Conservation (phyloP, 257 asterid genomes). For the Fraxinus cuspidata region DNA sequence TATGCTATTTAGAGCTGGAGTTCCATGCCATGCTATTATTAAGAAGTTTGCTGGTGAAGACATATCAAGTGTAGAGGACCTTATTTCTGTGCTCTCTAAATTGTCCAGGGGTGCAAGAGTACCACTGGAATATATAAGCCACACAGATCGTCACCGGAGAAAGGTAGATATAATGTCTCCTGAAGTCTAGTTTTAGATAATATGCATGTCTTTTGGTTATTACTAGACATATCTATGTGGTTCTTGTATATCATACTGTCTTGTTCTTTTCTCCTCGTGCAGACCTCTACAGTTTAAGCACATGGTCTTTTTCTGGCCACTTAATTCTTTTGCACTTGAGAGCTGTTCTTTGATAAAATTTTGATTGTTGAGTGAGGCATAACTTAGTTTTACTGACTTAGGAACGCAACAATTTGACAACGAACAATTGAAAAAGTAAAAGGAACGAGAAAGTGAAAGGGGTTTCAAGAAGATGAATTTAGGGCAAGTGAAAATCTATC, state of each 20-base stretch:
- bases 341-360: neutral
- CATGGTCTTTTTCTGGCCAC: neutral
- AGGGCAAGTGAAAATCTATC: too few relatives aligned
- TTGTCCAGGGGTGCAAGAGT: slow-evolving; percentile 92
- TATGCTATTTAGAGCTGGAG: slow-evolving; percentile 95
- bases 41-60: slow-evolving; percentile 98
- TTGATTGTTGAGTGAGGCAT: neutral
- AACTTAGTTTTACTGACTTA: neutral
- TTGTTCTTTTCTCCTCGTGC: neutral
- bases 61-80: slow-evolving; percentile 78
- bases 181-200: slow-evolving; percentile 16
- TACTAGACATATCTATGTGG: neutral
- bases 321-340: neutral
- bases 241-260: neutral
- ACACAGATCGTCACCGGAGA: slow-evolving; percentile 89
- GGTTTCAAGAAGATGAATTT: too few relatives aligned
- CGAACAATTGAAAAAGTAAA: too few relatives aligned
- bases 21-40: slow-evolving; percentile 91
- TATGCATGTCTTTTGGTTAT: slow-evolving; percentile 12
- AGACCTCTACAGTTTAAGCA: neutral
- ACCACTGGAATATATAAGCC: slow-evolving; percentile 84
- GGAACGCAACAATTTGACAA: too few relatives aligned
- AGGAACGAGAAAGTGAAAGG: too few relatives aligned
- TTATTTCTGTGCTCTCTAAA: slow-evolving; percentile 73
- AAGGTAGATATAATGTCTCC: slow-evolving; percentile 56